These are phyloP conservation scores for Rhodotorula sp. DNA, from an alignment of 1,284 basidiomycete genomes.

Conservation along the genomic window DNA sequence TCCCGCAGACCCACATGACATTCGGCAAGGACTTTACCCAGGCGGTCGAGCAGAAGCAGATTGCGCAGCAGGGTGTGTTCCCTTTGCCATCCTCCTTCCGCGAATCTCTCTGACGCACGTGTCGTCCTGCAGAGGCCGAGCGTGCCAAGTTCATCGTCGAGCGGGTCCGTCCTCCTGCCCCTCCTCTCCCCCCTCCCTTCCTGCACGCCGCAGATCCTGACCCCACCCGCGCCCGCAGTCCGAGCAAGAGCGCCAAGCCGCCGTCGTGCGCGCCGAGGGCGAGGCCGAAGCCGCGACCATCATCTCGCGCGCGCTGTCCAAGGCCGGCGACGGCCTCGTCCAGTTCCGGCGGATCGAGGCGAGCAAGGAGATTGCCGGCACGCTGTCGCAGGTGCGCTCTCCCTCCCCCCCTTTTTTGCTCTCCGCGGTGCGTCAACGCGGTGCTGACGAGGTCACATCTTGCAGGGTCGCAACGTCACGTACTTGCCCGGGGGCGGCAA, in stretches of 20 bases:
- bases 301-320: slow-evolving; percentile 88
- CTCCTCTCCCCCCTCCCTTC: slow-evolving; percentile 9
- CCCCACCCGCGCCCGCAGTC: slow-evolving; percentile 59
- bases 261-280: slow-evolving; percentile 96
- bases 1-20: slow-evolving; percentile 57
- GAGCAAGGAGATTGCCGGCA: slow-evolving; percentile 82
- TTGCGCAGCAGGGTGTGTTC: slow-evolving; percentile 80
- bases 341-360: slow-evolving; percentile 97
- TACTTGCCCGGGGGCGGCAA: slow-evolving; percentile 52
- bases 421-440: background rate
- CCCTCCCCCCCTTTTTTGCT: background rate
- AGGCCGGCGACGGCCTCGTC: slow-evolving; percentile 93
- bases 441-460: background rate
- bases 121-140: slow-evolving; percentile 73
- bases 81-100: background rate
- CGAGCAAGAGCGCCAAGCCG: slow-evolving; percentile 98
- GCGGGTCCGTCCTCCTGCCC: slow-evolving; percentile 61
- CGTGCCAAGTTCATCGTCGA: slow-evolving; percentile 99
- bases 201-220: slow-evolving; percentile 1
- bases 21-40: slow-evolving; percentile 62
- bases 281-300: slow-evolving; percentile 95
- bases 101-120: slow-evolving; percentile 45
- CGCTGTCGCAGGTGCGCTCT: slow-evolving; percentile 47
- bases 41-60: slow-evolving; percentile 97
- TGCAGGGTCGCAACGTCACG: slow-evolving; percentile 52